These are phyloP conservation scores for Boletus vinaceobasis DNA, from an alignment of 768 basidiomycete species.

Conservation along the genomic window DNA sequence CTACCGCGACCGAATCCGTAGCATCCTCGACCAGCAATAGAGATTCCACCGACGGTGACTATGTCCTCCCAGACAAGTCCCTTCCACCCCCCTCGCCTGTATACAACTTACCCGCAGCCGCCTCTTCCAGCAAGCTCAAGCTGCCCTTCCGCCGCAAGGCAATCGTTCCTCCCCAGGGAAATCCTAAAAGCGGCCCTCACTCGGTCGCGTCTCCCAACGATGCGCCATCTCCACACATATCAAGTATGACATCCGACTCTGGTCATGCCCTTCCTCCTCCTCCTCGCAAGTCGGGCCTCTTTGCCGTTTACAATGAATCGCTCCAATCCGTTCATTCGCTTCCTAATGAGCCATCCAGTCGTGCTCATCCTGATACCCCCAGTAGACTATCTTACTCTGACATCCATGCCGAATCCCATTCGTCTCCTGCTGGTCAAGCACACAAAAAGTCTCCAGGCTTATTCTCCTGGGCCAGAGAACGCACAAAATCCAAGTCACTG, in stretches of 20 bases:
- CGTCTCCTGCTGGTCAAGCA: constrained; percentile 17
- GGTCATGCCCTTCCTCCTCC: constrained; percentile 50
- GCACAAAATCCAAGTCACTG: constrained; percentile 34
- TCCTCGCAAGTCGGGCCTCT: constrained; percentile 62
- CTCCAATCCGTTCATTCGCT: constrained; percentile 60
- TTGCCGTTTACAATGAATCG: constrained; percentile 52
- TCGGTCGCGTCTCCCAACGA: constrained; percentile 21
- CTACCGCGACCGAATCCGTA: constrained; percentile 12
- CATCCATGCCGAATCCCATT: constrained; percentile 4
- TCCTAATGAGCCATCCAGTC: constrained; percentile 38
- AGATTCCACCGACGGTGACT: constrained; percentile 32
- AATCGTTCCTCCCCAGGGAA: constrained; percentile 9
- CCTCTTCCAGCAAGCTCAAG: constrained; percentile 44
- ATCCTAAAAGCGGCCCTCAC: background rate
- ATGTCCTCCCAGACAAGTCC: constrained; percentile 27
- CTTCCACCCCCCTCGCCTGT: constrained; percentile 1
- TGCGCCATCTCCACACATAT: constrained; percentile 31
- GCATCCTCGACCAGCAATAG: constrained; percentile 13
- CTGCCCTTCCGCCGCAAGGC: constrained; percentile 43
- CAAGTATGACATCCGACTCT: constrained; percentile 41
- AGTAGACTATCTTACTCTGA: constrained; percentile 14
- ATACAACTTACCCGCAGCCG: constrained; percentile 24
- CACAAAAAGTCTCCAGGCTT: constrained; percentile 36
- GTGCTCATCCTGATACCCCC: constrained; percentile 18
- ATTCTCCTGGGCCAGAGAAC: constrained; percentile 34